These are phyloP conservation scores for Closterium sp. DNA, from an alignment of 139 green algal species.

Conservation along the genomic window DNA sequence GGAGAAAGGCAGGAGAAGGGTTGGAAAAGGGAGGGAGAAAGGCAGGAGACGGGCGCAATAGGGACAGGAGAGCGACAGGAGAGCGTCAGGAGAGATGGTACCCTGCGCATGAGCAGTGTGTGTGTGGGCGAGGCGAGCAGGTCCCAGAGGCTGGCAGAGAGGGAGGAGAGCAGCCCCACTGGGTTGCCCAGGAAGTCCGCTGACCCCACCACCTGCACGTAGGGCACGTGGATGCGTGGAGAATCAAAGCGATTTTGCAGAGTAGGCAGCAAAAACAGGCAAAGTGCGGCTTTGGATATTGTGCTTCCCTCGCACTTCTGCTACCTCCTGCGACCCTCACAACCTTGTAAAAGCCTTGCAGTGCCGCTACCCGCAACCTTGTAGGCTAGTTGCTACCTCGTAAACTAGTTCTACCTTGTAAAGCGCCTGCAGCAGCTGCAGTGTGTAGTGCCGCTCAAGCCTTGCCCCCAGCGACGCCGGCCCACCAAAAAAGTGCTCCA, in stretches of 20 bases:
- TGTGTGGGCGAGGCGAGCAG: constrained; percentile 45
- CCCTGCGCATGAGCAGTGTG: not conserved
- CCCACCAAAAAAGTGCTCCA: not conserved
- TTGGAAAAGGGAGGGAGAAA: not conserved
- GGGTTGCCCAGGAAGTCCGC: constrained; percentile 56
- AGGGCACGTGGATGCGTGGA: too few species aligned
- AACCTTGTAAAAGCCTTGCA: not conserved
- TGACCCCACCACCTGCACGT: too few species aligned
- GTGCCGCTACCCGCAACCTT: too few species aligned
- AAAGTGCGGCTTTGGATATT: too few species aligned
- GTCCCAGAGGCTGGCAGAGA: constrained; percentile 53
- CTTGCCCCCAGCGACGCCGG: not conserved
- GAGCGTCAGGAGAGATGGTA: not conserved
- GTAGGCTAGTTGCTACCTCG: not conserved
- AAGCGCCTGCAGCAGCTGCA: not conserved
- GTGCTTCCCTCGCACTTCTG: too few species aligned
- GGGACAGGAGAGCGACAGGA: not conserved
- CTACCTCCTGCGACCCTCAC: not conserved
- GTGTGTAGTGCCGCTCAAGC: not conserved
- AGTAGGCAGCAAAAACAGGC: too few species aligned
- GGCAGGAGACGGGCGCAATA: not conserved
- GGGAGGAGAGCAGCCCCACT: constrained; percentile 39
- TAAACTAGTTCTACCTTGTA: not conserved
- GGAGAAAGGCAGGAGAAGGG: not conserved
- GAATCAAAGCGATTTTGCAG: too few species aligned